These are phyloP conservation scores for Ramularia collo-cygni DNA, from an alignment of 2,329 filamentous ascomycete genomes.

Conservation along the genomic window DNA sequence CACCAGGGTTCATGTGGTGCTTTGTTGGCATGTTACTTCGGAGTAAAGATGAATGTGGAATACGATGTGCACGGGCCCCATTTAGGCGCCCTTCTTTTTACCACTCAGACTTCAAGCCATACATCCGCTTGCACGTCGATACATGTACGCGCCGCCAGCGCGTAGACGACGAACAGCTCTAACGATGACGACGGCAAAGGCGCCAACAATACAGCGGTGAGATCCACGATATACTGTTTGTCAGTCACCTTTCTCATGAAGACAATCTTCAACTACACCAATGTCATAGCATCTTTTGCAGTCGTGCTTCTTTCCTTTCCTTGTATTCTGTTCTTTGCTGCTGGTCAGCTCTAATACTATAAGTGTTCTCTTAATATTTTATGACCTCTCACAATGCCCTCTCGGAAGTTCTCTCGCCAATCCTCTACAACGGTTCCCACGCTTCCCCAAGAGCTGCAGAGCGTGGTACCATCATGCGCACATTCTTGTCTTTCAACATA, in stretches of 20 bases:
- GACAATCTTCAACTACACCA: slow-evolving; percentile 13
- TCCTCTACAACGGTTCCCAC: slow-evolving; percentile 5
- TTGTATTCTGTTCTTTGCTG: slow-evolving; percentile 17
- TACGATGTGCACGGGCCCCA: too few relatives aligned
- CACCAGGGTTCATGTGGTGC: too few relatives aligned
- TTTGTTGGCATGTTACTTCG: too few relatives aligned
- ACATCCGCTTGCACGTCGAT: slow-evolving; percentile 6
- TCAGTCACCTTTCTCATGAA: not conserved
- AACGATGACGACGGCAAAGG: slow-evolving; percentile 12
- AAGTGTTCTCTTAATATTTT: slow-evolving; percentile 5
- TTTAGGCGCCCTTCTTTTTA: too few relatives aligned
- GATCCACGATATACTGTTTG: slow-evolving; percentile 2
- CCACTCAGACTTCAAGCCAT: not conserved
- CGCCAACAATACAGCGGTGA: not conserved
- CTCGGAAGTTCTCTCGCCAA: slow-evolving; percentile 2
- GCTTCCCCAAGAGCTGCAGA: slow-evolving; percentile 16
- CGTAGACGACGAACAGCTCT: slow-evolving; percentile 9
- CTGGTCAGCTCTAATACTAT: slow-evolving; percentile 18
- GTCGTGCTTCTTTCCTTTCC: slow-evolving; percentile 1
- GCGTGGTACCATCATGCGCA: slow-evolving; percentile 25
- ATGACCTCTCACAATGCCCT: slow-evolving; percentile 2
- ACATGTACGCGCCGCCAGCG: slow-evolving; percentile 13
- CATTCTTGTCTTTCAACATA: slow-evolving; percentile 23
- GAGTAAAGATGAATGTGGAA: too few relatives aligned
- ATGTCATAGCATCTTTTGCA: slow-evolving; percentile 16